These are phyloP conservation scores for Penicillium bovifimosum DNA, from an alignment of 495 filamentous ascomycete genomes.

Conservation along the genomic window DNA sequence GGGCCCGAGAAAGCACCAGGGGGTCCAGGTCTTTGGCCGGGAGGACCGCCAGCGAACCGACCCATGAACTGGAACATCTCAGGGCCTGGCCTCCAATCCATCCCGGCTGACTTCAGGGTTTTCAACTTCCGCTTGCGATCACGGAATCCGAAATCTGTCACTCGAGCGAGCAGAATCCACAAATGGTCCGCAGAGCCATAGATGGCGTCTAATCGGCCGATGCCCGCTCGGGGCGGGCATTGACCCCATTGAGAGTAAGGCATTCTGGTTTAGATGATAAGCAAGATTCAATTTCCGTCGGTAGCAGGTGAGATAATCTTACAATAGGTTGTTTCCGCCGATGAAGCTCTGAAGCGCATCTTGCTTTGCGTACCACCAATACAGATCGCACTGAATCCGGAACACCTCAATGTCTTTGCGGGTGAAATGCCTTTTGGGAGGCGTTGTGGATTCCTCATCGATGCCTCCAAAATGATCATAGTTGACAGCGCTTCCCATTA, in stretches of 20 bases:
- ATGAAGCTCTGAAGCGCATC: slow-evolving; percentile 87
- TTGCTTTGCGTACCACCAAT: slow-evolving; percentile 96
- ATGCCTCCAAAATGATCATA: slow-evolving; percentile 44
- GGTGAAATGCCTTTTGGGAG: slow-evolving; percentile 43
- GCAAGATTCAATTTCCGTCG: slow-evolving; percentile 8
- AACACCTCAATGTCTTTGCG: slow-evolving; percentile 72
- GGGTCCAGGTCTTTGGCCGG: slow-evolving; percentile 9
- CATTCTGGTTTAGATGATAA: slow-evolving; percentile 46
- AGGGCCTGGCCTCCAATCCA: slow-evolving; percentile 53
- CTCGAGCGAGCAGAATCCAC: slow-evolving; percentile 71
- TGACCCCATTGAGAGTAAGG: slow-evolving; percentile 75
- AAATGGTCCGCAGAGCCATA: slow-evolving; percentile 86
- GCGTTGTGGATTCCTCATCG: slow-evolving; percentile 19
- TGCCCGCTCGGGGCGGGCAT: slow-evolving; percentile 75
- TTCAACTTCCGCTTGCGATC: slow-evolving; percentile 76
- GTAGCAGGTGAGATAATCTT: slow-evolving; percentile 33
- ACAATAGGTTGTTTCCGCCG: slow-evolving; percentile 81
- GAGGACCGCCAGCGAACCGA: slow-evolving; percentile 27
- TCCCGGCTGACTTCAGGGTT: slow-evolving; percentile 40
- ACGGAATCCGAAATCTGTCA: slow-evolving; percentile 73
- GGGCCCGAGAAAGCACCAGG: slow-evolving; percentile 11
- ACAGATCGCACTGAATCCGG: slow-evolving; percentile 78
- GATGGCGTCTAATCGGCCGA: slow-evolving; percentile 73
- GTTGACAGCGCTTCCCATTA: slow-evolving; percentile 41
- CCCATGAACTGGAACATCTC: slow-evolving; percentile 45